A percentile compares a stretch with the other conserved stretches of the same genome.
Evolutionary conservation across 2,329 filamentous ascomycete genomes (phyloP).

Genomic region (Venturia aucupariae): DNA sequence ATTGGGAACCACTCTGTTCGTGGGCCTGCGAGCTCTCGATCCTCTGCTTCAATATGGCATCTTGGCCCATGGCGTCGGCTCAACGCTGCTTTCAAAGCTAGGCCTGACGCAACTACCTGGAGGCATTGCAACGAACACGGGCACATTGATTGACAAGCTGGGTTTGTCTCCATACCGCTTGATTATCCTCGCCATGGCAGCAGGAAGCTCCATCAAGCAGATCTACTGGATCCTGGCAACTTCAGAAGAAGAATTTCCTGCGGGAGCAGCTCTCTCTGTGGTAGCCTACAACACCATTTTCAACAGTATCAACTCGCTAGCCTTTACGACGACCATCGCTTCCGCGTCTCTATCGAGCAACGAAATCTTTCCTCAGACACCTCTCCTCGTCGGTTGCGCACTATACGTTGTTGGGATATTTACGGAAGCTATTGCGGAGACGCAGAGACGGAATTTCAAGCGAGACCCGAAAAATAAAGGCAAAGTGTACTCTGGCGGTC

Average conservation of each 20-base stretch:
- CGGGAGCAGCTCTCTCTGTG: constrained; percentile 35
- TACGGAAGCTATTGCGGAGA: constrained; percentile 47
- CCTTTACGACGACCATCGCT: constrained; percentile 42
- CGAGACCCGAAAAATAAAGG: constrained; percentile 42
- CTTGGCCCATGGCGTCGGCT: constrained; percentile 34
- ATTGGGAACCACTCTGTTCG: constrained; percentile 33
- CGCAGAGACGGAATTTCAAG: constrained; percentile 48
- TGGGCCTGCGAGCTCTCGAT: constrained; percentile 39
- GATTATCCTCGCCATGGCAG: constrained; percentile 45
- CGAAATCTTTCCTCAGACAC: constrained; percentile 30
- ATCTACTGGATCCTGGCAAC: constrained; percentile 43
- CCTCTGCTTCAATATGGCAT: constrained; percentile 41
- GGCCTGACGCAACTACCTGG: constrained; percentile 36
- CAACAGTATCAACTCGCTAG: constrained; percentile 47
- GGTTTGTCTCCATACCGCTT: constrained; percentile 42
- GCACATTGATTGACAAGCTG: constrained; percentile 33
- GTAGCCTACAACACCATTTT: constrained; percentile 44
- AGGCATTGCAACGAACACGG: constrained; percentile 32
- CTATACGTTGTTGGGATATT: constrained; percentile 45
- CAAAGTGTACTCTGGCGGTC: constrained; percentile 40
- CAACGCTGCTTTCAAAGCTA: constrained; percentile 35
- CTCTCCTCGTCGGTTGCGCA: constrained; percentile 39
- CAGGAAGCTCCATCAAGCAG: constrained; percentile 46
- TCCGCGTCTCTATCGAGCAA: constrained; percentile 34
- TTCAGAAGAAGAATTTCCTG: constrained; percentile 42